phyloP scores from a whole-genome alignment of 2,329 filamentous ascomycete species.

The Pezicula carpinea region DNA sequence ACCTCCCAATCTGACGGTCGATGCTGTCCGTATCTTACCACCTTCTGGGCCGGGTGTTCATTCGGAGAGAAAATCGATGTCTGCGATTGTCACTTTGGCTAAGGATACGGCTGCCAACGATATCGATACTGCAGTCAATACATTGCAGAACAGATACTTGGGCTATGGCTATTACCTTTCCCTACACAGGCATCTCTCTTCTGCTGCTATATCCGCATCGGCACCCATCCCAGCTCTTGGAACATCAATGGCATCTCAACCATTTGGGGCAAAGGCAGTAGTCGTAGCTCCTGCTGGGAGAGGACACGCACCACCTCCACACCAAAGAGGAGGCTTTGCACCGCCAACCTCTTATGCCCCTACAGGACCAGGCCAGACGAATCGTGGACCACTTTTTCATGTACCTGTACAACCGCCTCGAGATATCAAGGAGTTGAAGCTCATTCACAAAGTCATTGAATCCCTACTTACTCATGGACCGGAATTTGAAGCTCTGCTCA shows the following conservation, averaged over 20 bases:
- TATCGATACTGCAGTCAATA: constrained; percentile 74
- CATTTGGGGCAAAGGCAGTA: constrained; percentile 73
- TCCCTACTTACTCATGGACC: constrained; percentile 72
- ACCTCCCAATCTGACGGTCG: constrained; percentile 57
- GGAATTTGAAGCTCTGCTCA: constrained; percentile 87
- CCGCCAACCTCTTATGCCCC: constrained; percentile 68
- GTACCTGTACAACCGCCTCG: constrained; percentile 71
- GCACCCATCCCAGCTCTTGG: constrained; percentile 39
- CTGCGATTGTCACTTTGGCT: constrained; percentile 76
- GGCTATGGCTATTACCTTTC: constrained; percentile 80
- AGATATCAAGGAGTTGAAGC: constrained; percentile 71
- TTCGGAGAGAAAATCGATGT: constrained; percentile 64
- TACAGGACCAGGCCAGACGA: constrained; percentile 19
- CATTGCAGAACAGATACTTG: constrained; percentile 77
- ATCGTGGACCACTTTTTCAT: constrained; percentile 47
- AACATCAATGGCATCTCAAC: constrained; percentile 46
- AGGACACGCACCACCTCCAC: constrained; percentile 43
- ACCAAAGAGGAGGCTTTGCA: constrained; percentile 64
- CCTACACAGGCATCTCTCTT: constrained; percentile 78
- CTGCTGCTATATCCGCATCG: constrained; percentile 54
- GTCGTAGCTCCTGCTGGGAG: constrained; percentile 36
- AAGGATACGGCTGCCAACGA: constrained; percentile 78
- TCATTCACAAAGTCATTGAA: constrained; percentile 88
- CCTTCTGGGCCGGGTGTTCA: constrained; percentile 41
- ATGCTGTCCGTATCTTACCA: constrained; percentile 68